phyloP scores from a whole-genome alignment of 495 filamentous ascomycete genomes.

The Pyronema domesticum region DNA sequence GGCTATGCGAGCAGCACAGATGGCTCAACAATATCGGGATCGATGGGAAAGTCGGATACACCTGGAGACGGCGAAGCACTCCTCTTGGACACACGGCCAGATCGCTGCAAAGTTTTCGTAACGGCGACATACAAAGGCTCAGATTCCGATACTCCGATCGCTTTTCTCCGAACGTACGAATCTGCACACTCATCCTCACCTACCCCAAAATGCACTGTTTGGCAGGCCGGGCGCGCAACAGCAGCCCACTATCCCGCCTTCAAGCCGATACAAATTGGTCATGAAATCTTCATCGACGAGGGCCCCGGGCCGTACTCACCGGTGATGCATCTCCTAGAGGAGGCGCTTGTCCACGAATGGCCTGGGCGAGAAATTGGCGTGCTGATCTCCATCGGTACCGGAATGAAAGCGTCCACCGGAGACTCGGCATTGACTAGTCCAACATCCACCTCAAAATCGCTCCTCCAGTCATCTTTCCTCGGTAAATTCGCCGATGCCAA shows the following conservation, averaged over 20 bases:
- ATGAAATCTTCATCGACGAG: constrained; percentile 84
- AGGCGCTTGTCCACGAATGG: constrained; percentile 87
- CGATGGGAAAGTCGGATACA: neutral
- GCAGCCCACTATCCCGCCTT: constrained; percentile 81
- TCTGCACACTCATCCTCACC: constrained; percentile 74
- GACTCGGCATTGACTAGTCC: neutral
- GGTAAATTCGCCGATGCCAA: constrained; percentile 83
- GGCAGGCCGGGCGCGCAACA: constrained; percentile 89
- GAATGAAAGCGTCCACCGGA: constrained; percentile 33
- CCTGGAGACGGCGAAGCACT: neutral
- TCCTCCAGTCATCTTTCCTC: constrained; percentile 37
- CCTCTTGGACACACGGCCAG: neutral
- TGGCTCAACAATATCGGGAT: neutral
- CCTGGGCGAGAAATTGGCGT: constrained; percentile 82
- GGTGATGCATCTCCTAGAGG: constrained; percentile 65
- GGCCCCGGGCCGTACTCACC: constrained; percentile 86
- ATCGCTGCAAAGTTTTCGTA: neutral
- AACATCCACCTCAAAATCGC: constrained; percentile 26
- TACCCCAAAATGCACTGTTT: constrained; percentile 78
- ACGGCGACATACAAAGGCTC: constrained; percentile 83
- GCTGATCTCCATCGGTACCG: constrained; percentile 82
- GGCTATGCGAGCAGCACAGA: neutral
- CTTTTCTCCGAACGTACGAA: constrained; percentile 78
- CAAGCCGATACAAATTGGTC: constrained; percentile 87
- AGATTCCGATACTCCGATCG: constrained; percentile 40